These are phyloP conservation scores for Fibroporia radiculosa DNA, from an alignment of 768 basidiomycete species.

Conservation along the genomic window DNA sequence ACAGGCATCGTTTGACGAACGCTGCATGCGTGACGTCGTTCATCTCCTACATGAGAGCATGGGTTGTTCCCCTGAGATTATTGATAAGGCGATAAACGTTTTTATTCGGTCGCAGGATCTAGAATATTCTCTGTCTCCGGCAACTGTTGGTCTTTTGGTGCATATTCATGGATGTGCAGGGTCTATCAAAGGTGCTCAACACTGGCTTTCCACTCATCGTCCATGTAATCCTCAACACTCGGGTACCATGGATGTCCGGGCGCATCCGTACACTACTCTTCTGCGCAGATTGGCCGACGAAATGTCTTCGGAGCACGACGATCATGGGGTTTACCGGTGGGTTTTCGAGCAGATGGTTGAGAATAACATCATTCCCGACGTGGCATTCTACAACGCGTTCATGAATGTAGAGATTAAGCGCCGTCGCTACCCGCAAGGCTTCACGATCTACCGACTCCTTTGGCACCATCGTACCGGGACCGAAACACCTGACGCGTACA, in stretches of 20 bases:
- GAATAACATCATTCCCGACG: slow-evolving; percentile 30
- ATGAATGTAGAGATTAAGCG: slow-evolving; percentile 32
- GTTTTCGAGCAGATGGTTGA: slow-evolving; percentile 31
- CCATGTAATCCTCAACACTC: too few species aligned
- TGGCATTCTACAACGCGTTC: slow-evolving; percentile 41
- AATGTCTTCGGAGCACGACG: slow-evolving; percentile 17
- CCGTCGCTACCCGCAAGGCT: slow-evolving; percentile 27
- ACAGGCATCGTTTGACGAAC: slow-evolving; percentile 13
- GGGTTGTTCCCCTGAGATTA: slow-evolving; percentile 6
- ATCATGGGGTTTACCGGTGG: slow-evolving; percentile 21
- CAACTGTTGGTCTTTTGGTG: slow-evolving; percentile 13
- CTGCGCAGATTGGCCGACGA: slow-evolving; percentile 28
- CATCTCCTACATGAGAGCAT: slow-evolving; percentile 27
- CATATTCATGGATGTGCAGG: slow-evolving; percentile 26
- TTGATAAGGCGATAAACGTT: slow-evolving; percentile 10
- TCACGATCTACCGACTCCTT: slow-evolving; percentile 36
- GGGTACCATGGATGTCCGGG: slow-evolving; percentile 5
- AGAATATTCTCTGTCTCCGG: slow-evolving; percentile 6
- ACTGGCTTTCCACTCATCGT: slow-evolving; percentile 23
- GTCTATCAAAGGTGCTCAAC: slow-evolving; percentile 22
- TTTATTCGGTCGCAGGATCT: slow-evolving; percentile 7
- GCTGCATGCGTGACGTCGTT: slow-evolving; percentile 23
- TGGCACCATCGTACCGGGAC: slow-evolving; percentile 23
- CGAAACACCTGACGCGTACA: slow-evolving; percentile 33
- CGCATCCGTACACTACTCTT: slow-evolving; percentile 30